Evolutionary conservation across 805 yeast species (phyloP).

Genomic region (Saturnispora serradocipensis): DNA sequence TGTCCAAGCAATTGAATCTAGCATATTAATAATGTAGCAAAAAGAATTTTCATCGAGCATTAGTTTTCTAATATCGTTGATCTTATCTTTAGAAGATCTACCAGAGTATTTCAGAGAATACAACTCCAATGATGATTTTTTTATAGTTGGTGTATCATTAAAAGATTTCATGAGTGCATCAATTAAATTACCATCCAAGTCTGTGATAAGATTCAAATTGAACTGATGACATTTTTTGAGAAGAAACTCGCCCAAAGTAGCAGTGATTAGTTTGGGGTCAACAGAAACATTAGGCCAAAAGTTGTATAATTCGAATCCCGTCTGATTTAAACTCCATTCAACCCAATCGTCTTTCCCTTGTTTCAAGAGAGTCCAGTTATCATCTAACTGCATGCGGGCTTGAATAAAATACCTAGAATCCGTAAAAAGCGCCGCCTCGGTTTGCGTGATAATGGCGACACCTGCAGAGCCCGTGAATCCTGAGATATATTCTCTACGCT

Average conservation of each 20-base stretch:
- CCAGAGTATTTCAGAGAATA: slow-evolving; percentile 36
- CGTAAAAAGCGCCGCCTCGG: slow-evolving; percentile 72
- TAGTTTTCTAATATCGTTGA: slow-evolving; percentile 24
- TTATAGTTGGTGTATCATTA: slow-evolving; percentile 11
- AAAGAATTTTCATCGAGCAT: slow-evolving; percentile 25
- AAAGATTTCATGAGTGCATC: slow-evolving; percentile 59
- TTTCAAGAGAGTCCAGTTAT: slow-evolving; percentile 70
- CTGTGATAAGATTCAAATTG: slow-evolving; percentile 39
- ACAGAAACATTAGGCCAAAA: slow-evolving; percentile 49
- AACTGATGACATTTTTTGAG: slow-evolving; percentile 25
- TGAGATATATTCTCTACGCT: slow-evolving; percentile 71
- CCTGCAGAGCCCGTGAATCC: slow-evolving; percentile 96
- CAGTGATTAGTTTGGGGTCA: slow-evolving; percentile 68
- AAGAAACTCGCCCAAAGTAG: slow-evolving; percentile 36
- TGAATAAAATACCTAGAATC: slow-evolving; percentile 94
- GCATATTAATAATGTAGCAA: slow-evolving; percentile 42
- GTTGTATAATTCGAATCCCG: slow-evolving; percentile 17
- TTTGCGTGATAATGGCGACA: slow-evolving; percentile 66
- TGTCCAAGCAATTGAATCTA: slow-evolving; percentile 48
- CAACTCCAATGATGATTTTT: slow-evolving; percentile 21
- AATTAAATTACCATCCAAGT: slow-evolving; percentile 53
- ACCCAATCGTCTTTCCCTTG: slow-evolving; percentile 86
- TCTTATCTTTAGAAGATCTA: slow-evolving; percentile 29
- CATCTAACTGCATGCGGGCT: slow-evolving; percentile 74
- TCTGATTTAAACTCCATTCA: slow-evolving; percentile 59